phyloP scores from a whole-genome alignment of 1,284 basidiomycete genomes.

The Ceratobasidium sp. region DNA sequence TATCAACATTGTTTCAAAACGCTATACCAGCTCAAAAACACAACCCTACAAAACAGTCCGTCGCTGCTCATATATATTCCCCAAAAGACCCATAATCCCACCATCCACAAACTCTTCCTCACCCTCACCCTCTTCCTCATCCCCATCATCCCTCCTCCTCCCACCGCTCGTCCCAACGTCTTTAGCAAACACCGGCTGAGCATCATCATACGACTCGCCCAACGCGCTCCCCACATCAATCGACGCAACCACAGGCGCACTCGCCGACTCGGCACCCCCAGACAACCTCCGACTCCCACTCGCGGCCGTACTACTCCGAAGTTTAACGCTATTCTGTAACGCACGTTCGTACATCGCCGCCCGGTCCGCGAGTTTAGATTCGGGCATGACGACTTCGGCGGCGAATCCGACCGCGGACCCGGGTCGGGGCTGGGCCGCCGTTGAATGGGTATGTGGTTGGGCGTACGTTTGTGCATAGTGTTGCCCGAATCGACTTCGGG shows the following conservation, averaged over 20 bases:
- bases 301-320: constrained; percentile 24
- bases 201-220: constrained; percentile 79
- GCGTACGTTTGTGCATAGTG: constrained; percentile 41
- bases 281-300: constrained; percentile 20
- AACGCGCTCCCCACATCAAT: constrained; percentile 70
- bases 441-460: background rate
- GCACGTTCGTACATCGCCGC: constrained; percentile 80
- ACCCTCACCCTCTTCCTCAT: constrained; percentile 54
- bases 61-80: constrained; percentile 73
- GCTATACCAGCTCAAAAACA: background rate
- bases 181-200: constrained; percentile 55
- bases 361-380: constrained; percentile 62
- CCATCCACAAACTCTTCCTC: constrained; percentile 65
- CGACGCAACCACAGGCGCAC: constrained; percentile 55
- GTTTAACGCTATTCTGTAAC: constrained; percentile 68
- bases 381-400: constrained; percentile 42
- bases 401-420: background rate
- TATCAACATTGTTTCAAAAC: background rate
- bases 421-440: constrained; percentile 2
- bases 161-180: constrained; percentile 49
- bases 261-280: background rate
- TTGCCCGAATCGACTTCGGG: constrained; percentile 48
- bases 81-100: constrained; percentile 79
- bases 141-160: constrained; percentile 22
- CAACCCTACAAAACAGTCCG: constrained; percentile 49